phyloP scores from a whole-genome alignment of 202 grass and related monocot genomes.

The Bolboschoenoplectus hybrid region DNA sequence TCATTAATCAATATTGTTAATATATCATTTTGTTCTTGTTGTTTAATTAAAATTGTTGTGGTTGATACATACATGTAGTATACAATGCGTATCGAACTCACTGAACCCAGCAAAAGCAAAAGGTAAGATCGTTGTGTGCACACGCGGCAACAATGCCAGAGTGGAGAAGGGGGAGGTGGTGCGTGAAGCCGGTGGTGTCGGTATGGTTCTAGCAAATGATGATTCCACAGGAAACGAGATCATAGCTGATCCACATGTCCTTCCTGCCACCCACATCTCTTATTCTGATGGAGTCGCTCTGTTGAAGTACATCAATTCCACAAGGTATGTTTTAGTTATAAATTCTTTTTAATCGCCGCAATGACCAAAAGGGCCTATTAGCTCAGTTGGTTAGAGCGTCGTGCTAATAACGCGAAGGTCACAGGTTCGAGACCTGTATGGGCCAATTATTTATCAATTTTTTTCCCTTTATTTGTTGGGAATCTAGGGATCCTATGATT shows the following conservation, averaged over 20 bases:
- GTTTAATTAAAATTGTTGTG: neutral
- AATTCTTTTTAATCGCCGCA: neutral
- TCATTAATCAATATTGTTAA: neutral
- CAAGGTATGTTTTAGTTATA: constrained; percentile 34
- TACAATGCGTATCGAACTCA: constrained; percentile 49
- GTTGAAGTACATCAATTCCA: constrained; percentile 48
- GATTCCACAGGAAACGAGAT: constrained; percentile 69
- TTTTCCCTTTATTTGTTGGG: neutral
- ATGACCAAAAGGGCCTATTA: neutral
- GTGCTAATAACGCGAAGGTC: constrained; percentile 63
- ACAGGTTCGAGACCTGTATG: constrained; percentile 75
- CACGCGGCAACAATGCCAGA: constrained; percentile 57
- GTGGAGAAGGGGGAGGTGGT: constrained; percentile 81
- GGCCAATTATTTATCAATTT: constrained; percentile 34
- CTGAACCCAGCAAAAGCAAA: constrained; percentile 52
- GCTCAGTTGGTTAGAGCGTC: constrained; percentile 54
- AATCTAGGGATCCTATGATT: neutral
- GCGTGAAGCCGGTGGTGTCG: constrained; percentile 52
- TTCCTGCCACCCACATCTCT: constrained; percentile 78
- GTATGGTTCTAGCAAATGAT: constrained; percentile 70
- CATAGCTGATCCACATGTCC: constrained; percentile 83
- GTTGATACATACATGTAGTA: constrained; percentile 41
- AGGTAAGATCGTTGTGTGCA: constrained; percentile 79
- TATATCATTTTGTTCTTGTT: neutral
- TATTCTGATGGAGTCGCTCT: constrained; percentile 53